Percentiles rank a stretch among this genome's conserved stretches.
phyloP scores from a whole-genome alignment of 2,329 filamentous ascomycete species.

The Aphanocladium album region DNA sequence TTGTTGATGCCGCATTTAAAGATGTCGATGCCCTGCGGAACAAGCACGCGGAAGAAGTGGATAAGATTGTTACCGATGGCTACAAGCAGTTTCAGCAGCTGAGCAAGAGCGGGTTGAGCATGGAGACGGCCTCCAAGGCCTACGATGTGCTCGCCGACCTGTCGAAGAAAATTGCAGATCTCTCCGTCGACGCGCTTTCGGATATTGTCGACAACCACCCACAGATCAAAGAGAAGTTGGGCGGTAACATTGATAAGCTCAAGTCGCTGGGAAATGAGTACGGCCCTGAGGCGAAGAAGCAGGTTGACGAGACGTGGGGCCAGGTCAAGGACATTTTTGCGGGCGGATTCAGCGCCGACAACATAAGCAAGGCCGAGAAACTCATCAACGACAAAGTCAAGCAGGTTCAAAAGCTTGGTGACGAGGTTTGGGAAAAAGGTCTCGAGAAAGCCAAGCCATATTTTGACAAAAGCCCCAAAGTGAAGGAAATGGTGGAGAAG shows the following conservation, averaged over 20 bases:
- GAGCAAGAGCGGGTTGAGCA: constrained; percentile 53
- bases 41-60: constrained; percentile 65
- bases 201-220: constrained; percentile 72
- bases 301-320: constrained; percentile 67
- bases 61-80: constrained; percentile 60
- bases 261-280: constrained; percentile 65
- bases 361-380: constrained; percentile 51
- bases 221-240: constrained; percentile 65
- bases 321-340: constrained; percentile 63
- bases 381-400: constrained; percentile 66
- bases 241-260: constrained; percentile 61
- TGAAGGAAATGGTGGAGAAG: constrained; percentile 67
- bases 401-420: constrained; percentile 65
- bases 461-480: constrained; percentile 70
- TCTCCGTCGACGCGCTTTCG: constrained; percentile 57
- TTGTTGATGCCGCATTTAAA: constrained; percentile 64
- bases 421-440: constrained; percentile 68
- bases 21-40: constrained; percentile 64
- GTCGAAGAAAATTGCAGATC: constrained; percentile 51
- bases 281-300: constrained; percentile 72
- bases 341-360: constrained; percentile 51
- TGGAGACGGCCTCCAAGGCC: constrained; percentile 56
- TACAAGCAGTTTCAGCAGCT: constrained; percentile 63
- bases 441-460: constrained; percentile 66
- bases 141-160: constrained; percentile 61